phyloP scores from a whole-genome alignment of 331 rosid species.

The Acacia pycnantha region DNA sequence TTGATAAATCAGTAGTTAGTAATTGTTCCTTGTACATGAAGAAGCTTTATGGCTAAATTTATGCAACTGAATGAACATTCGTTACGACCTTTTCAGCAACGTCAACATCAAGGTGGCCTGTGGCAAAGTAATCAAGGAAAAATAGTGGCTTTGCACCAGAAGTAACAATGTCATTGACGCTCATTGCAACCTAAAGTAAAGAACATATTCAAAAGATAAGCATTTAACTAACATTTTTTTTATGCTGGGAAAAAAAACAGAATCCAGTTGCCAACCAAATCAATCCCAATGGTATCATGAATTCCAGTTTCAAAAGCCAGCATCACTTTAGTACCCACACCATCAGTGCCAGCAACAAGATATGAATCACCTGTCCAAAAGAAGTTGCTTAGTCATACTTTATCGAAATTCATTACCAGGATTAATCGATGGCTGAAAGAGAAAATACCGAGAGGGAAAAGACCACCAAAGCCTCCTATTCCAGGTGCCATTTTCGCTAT shows the following conservation, averaged over 20 bases:
- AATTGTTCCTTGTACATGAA: not conserved
- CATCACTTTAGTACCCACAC: constrained; percentile 88
- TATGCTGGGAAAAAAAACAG: not conserved
- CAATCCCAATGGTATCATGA: constrained; percentile 91
- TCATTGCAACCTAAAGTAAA: constrained; percentile 82
- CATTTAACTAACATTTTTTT: not conserved
- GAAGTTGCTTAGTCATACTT: not conserved
- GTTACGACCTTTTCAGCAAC: constrained; percentile 79
- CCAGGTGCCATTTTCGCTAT: constrained; percentile 74
- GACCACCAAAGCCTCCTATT: constrained; percentile 71
- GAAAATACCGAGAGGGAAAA: constrained; percentile 59
- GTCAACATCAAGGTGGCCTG: constrained; percentile 86
- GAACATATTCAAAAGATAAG: constrained; percentile 8
- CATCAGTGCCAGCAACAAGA: constrained; percentile 93
- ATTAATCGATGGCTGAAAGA: not conserved
- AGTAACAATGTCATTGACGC: constrained; percentile 88
- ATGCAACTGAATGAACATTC: not conserved
- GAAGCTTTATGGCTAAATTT: not conserved
- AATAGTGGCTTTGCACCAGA: constrained; percentile 93
- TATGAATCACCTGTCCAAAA: constrained; percentile 66
- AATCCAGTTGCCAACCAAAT: constrained; percentile 56
- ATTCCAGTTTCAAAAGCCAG: constrained; percentile 92
- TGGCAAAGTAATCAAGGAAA: constrained; percentile 93
- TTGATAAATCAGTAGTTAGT: not conserved
- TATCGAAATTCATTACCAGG: not conserved